Conservation (phyloP, 1,284 basidiomycete species). For the Leccinum pachyderme region DNA sequence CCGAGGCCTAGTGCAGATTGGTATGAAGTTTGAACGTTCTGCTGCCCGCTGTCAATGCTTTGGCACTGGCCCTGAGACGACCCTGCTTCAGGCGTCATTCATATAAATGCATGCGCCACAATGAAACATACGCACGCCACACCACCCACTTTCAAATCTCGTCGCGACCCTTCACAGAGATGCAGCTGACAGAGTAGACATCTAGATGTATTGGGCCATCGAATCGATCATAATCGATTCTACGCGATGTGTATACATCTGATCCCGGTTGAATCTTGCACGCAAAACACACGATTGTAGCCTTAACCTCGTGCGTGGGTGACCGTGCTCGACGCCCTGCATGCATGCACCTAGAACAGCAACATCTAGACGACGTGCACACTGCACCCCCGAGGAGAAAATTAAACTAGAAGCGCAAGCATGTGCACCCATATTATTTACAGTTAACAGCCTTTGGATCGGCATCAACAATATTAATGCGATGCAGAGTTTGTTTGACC, state of each 20-base stretch:
- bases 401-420: background rate
- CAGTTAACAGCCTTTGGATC: background rate
- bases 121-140: slow-evolving; percentile 3
- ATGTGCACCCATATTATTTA: background rate
- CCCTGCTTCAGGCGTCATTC: background rate
- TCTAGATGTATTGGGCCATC: background rate
- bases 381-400: background rate
- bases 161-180: background rate
- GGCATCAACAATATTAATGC: background rate
- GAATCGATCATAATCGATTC: slow-evolving; percentile 4
- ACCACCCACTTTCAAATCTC: slow-evolving; percentile 9
- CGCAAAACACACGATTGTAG: background rate
- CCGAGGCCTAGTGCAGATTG: too few species aligned
- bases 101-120: background rate
- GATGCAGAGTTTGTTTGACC: background rate
- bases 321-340: background rate
- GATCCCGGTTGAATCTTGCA: background rate
- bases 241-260: background rate
- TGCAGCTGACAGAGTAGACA: background rate
- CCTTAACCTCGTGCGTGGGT: slow-evolving; percentile 1
- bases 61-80: background rate
- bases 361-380: background rate
- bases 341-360: background rate
- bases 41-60: background rate
- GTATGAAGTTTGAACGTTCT: too few species aligned